These are phyloP conservation scores for Rhynchosporium graminicola DNA, from an alignment of 2,329 filamentous ascomycete species.

Conservation along the genomic window DNA sequence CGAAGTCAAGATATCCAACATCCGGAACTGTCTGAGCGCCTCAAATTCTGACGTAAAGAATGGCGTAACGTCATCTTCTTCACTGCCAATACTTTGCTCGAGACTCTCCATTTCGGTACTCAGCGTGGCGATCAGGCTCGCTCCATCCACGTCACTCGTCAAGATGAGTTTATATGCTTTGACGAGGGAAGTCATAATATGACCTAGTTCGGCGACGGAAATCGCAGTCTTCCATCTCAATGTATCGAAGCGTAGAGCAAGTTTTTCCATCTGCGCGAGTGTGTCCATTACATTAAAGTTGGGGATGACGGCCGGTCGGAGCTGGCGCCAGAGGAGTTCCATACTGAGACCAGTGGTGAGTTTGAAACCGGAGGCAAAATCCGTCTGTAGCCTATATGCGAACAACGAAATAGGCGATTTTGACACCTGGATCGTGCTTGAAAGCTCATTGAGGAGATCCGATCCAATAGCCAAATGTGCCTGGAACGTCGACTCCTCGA, in stretches of 20 bases:
- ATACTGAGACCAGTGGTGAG: constrained; percentile 76
- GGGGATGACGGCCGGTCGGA: constrained; percentile 64
- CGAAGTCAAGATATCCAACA: constrained; percentile 25
- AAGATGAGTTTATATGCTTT: constrained; percentile 59
- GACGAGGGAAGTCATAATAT: constrained; percentile 55
- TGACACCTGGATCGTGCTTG: not conserved
- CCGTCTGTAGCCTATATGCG: constrained; percentile 48
- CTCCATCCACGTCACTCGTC: constrained; percentile 40
- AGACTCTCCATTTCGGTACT: constrained; percentile 53
- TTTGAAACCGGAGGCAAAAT: constrained; percentile 70
- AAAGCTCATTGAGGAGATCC: constrained; percentile 27
- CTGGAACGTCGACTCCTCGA: constrained; percentile 65
- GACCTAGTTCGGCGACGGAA: constrained; percentile 52
- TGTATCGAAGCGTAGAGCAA: constrained; percentile 61
- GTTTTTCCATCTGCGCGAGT: constrained; percentile 53
- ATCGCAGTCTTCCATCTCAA: constrained; percentile 60
- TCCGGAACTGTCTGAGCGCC: constrained; percentile 50
- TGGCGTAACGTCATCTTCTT: constrained; percentile 47
- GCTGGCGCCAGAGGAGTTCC: constrained; percentile 73
- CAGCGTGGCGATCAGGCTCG: constrained; percentile 50
- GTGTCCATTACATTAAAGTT: constrained; percentile 49
- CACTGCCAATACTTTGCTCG: constrained; percentile 48
- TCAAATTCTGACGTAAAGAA: constrained; percentile 60
- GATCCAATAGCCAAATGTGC: constrained; percentile 54
- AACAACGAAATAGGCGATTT: constrained; percentile 24